A percentile compares a stretch with the other conserved stretches of the same genome.
Conservation (phyloP, 345 rosid species). For the Gossypium sturtianum region DNA sequence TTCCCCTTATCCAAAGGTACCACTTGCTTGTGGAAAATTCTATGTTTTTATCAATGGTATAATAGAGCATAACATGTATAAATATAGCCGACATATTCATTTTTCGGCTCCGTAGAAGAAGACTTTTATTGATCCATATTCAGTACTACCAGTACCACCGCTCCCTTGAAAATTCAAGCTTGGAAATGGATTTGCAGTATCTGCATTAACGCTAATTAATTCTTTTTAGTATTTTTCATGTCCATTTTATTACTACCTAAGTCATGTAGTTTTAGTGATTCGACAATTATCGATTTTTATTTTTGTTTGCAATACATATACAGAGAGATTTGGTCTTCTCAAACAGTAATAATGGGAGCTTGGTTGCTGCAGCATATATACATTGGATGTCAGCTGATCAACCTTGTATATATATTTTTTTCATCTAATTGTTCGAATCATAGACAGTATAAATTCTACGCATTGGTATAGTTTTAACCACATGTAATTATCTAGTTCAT, state of each 20-base stretch:
- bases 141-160: background rate
- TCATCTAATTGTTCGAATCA: too few relatives aligned
- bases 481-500: too few relatives aligned
- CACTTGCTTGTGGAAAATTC: background rate
- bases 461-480: too few relatives aligned
- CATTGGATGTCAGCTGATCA: background rate
- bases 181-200: background rate
- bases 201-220: background rate
- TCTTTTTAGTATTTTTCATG: too few relatives aligned
- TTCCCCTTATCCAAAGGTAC: background rate
- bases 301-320: too few relatives aligned
- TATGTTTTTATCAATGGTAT: background rate
- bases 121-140: background rate
- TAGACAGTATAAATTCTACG: too few relatives aligned
- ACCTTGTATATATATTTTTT: background rate
- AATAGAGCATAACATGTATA: too few relatives aligned
- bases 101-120: background rate
- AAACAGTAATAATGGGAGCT: background rate
- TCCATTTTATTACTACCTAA: too few relatives aligned
- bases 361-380: background rate
- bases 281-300: too few relatives aligned
- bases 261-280: too few relatives aligned
- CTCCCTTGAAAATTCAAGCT: background rate
- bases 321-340: too few relatives aligned
- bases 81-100: background rate